A percentile compares a stretch with the other conserved stretches of the same genome.
Conservation (phyloP, 2,329 filamentous ascomycete species). For the Conoideocrella luteorostrata region DNA sequence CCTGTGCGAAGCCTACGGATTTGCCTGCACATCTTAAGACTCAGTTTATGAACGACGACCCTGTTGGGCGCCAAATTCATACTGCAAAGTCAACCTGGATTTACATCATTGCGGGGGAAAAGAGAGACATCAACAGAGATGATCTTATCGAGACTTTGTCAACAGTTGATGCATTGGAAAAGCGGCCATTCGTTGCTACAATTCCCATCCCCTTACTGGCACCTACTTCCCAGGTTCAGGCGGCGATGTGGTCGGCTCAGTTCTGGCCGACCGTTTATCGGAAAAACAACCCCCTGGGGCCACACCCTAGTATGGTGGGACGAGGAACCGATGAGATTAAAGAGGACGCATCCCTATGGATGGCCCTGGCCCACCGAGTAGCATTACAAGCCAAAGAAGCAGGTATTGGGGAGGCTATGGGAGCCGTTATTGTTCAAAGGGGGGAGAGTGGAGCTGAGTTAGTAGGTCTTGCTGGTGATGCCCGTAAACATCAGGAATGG, state of each 20-base stretch:
- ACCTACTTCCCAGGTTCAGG: slow-evolving; percentile 70
- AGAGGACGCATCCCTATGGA: slow-evolving; percentile 57
- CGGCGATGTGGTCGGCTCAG: slow-evolving; percentile 63
- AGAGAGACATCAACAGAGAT: slow-evolving; percentile 44
- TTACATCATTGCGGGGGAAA: slow-evolving; percentile 50
- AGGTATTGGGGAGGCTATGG: slow-evolving; percentile 62
- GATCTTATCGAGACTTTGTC: slow-evolving; percentile 44
- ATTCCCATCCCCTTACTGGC: slow-evolving; percentile 66
- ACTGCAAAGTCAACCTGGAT: slow-evolving; percentile 55
- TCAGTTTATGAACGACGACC: slow-evolving; percentile 53
- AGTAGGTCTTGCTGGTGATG: slow-evolving; percentile 71
- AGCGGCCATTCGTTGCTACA: slow-evolving; percentile 50
- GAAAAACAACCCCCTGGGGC: slow-evolving; percentile 80
- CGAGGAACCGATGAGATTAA: slow-evolving; percentile 64
- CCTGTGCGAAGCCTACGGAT: slow-evolving; percentile 66
- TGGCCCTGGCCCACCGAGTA: slow-evolving; percentile 58
- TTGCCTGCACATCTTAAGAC: slow-evolving; percentile 60
- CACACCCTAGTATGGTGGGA: slow-evolving; percentile 68
- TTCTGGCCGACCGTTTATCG: slow-evolving; percentile 85
- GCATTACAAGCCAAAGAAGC: slow-evolving; percentile 51
- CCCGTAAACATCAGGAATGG: slow-evolving; percentile 56
- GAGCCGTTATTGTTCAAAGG: slow-evolving; percentile 69
- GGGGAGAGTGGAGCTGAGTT: slow-evolving; percentile 45
- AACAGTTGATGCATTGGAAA: slow-evolving; percentile 43
- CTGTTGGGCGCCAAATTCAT: slow-evolving; percentile 48